Conservation (phyloP, 345 rosid species). For the Populus euphratica region DNA sequence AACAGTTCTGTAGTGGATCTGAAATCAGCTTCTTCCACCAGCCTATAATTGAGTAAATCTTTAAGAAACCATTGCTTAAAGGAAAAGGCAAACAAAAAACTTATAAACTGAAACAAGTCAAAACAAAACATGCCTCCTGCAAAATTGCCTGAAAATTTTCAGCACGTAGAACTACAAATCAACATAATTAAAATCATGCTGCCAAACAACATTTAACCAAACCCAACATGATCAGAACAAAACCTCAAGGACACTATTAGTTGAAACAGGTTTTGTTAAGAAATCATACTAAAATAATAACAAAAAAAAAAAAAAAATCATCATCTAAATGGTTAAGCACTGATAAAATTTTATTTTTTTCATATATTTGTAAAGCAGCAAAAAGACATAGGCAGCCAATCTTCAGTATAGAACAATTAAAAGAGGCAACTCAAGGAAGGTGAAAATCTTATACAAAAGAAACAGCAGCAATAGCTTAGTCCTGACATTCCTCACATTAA, state of each 20-base stretch:
- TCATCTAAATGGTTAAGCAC: no score
- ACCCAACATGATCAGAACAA: not conserved
- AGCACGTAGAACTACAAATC: not conserved
- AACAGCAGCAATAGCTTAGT: not conserved
- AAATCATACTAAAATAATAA: not conserved
- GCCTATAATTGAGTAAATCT: conserved; percentile 33
- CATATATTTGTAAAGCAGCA: not conserved
- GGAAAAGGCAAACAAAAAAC: not conserved
- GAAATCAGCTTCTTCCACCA: conserved; percentile 95
- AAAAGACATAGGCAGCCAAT: not conserved
- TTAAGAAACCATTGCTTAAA: conserved; percentile 1
- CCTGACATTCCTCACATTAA: no score
- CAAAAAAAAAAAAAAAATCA: not conserved
- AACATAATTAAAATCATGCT: not conserved
- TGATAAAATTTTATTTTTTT: not conserved
- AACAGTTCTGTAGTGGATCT: conserved; percentile 69
- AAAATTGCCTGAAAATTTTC: not conserved
- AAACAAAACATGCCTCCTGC: not conserved
- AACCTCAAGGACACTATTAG: not conserved
- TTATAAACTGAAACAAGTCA: not conserved
- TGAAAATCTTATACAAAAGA: not conserved
- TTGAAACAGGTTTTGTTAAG: not conserved
- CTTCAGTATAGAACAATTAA: not conserved
- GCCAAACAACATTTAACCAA: not conserved
- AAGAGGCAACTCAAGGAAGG: not conserved